Conservation (phyloP, 257 asterid genomes). For the Misopates orontium region DNA sequence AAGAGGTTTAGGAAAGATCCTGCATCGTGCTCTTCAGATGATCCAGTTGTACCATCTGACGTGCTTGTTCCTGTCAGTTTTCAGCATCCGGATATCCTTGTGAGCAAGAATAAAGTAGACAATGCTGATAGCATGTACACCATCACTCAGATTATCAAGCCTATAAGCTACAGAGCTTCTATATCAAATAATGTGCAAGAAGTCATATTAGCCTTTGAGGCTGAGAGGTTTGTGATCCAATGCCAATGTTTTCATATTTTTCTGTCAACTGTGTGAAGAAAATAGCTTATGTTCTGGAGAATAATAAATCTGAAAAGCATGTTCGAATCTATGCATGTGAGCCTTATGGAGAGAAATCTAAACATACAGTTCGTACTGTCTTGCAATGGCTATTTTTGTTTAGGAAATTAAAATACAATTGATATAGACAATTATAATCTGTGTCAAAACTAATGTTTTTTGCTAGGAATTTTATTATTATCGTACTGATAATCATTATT, state of each 20-base stretch:
- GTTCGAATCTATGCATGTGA: background rate
- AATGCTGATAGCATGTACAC: slow-evolving; percentile 49
- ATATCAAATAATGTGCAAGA: slow-evolving; percentile 56
- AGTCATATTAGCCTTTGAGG: slow-evolving; percentile 68
- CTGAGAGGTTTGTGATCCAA: slow-evolving; percentile 67
- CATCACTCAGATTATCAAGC: slow-evolving; percentile 69
- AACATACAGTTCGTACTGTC: too few species aligned
- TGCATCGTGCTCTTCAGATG: slow-evolving; percentile 35
- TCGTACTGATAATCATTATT: background rate
- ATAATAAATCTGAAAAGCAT: background rate
- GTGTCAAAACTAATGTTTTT: background rate
- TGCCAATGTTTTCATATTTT: slow-evolving; percentile 21
- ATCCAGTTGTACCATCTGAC: slow-evolving; percentile 28
- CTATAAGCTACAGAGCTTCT: slow-evolving; percentile 63
- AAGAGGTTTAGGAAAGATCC: slow-evolving; percentile 77
- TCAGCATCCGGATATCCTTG: slow-evolving; percentile 38
- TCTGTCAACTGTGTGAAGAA: background rate
- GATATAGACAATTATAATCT: slow-evolving; percentile 3
- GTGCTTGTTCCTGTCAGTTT: slow-evolving; percentile 33
- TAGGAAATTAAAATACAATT: background rate
- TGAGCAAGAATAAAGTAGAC: slow-evolving; percentile 42
- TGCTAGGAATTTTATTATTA: slow-evolving; percentile 1
- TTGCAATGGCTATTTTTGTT: background rate
- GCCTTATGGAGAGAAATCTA: background rate
- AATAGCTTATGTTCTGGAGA: slow-evolving; percentile 4